Conservation (phyloP, 2,329 filamentous ascomycete species). For the Seiridium cupressi region DNA sequence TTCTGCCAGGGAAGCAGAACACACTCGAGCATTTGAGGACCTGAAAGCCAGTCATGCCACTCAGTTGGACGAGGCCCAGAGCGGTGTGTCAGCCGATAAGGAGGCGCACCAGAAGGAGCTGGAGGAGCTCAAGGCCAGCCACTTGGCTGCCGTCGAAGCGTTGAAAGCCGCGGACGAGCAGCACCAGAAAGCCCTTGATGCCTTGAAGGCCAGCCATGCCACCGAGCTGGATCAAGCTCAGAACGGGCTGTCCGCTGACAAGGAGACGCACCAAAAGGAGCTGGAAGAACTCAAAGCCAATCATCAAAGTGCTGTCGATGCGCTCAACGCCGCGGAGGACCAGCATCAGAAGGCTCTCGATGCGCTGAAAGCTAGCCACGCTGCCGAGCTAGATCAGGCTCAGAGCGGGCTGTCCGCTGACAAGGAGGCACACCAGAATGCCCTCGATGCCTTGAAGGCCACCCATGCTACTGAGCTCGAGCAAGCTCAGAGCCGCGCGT, state of each 20-base stretch:
- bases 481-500: not conserved
- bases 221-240: constrained; percentile 58
- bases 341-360: constrained; percentile 50
- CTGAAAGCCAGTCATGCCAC: not conserved
- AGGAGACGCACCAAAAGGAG: constrained; percentile 46
- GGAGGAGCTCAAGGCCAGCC: constrained; percentile 51
- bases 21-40: not conserved
- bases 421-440: constrained; percentile 20
- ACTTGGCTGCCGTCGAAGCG: constrained; percentile 41
- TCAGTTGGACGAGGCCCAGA: constrained; percentile 46
- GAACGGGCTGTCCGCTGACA: constrained; percentile 48
- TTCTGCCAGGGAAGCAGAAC: constrained; percentile 47
- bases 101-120: constrained; percentile 42
- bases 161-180: constrained; percentile 20
- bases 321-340: constrained; percentile 45
- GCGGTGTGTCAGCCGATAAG: constrained; percentile 19
- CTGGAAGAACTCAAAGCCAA: constrained; percentile 38
- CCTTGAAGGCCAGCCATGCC: constrained; percentile 54
- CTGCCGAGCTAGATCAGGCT: not conserved
- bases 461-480: not conserved
- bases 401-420: not conserved
- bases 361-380: constrained; percentile 20
- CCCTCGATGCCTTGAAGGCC: constrained; percentile 40
- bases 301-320: constrained; percentile 40
- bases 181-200: constrained; percentile 54